These are phyloP conservation scores for Acanthamoeba divionensis DNA, from an alignment of 208 protist genomes.

Conservation along the genomic window DNA sequence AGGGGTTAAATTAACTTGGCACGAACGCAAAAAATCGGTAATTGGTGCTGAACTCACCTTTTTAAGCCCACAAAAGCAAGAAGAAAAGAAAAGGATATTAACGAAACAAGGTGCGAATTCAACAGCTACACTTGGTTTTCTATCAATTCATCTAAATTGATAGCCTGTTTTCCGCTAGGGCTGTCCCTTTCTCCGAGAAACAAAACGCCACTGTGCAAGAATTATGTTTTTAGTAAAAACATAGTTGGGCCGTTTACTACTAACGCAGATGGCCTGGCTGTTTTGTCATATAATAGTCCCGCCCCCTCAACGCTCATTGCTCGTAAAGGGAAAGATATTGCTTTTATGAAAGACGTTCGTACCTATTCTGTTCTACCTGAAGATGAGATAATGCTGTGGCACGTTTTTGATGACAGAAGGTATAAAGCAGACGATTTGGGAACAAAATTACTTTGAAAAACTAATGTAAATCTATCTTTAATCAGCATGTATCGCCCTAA, in stretches of 20 bases:
- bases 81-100: neutral
- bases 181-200: neutral
- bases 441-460: neutral
- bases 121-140: no score
- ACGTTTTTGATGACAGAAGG: conserved; percentile 49
- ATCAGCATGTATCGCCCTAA: conserved; percentile 51
- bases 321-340: conserved; percentile 43
- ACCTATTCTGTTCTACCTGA: neutral
- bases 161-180: no score
- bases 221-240: neutral
- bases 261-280: conserved; percentile 36
- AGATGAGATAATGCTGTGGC: conserved; percentile 5
- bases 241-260: neutral
- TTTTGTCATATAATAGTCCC: neutral
- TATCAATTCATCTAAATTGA: no score
- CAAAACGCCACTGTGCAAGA: neutral
- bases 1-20: conserved; percentile 31
- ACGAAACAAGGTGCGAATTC: neutral
- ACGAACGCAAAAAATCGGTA: conserved; percentile 30
- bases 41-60: conserved; percentile 3
- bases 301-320: neutral
- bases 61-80: neutral
- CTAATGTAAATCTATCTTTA: neutral
- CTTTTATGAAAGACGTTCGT: conserved; percentile 12
- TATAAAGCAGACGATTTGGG: neutral